Evolutionary conservation across 192 early-diverging fungal genomes (phyloP).

Genomic region (Cladochytrium replicatum): DNA sequence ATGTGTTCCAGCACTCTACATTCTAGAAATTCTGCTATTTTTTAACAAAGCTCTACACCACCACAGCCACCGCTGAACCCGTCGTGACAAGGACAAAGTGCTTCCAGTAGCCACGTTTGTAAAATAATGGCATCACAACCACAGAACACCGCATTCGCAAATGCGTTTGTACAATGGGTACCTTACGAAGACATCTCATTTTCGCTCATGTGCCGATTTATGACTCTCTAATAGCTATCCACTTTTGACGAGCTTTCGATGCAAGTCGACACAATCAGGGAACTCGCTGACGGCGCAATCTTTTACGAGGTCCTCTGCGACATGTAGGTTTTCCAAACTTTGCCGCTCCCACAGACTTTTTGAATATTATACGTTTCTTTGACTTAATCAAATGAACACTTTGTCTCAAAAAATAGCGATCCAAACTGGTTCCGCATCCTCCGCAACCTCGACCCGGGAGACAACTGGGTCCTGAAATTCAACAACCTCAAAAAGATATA

Average conservation of each 20-base stretch:
- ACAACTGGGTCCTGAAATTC: constrained; percentile 93
- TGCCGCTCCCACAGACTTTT: neutral
- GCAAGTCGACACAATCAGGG: constrained; percentile 35
- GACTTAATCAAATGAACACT: neutral
- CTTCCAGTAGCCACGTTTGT: too few species aligned
- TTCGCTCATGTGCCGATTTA: too few species aligned
- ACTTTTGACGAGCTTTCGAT: constrained; percentile 47
- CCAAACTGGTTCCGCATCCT: constrained; percentile 80
- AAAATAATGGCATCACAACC: too few species aligned
- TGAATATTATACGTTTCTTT: neutral
- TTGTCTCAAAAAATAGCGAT: constrained; percentile 52
- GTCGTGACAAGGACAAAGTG: too few species aligned
- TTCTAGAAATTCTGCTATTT: too few species aligned
- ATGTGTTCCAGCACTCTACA: too few species aligned
- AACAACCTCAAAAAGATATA: constrained; percentile 88
- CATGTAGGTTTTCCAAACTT: constrained; percentile 53
- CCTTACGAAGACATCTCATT: too few species aligned
- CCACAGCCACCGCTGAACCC: too few species aligned
- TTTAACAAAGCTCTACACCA: too few species aligned
- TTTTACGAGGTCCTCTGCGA: constrained; percentile 74
- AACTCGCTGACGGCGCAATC: constrained; percentile 69
- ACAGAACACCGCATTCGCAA: too few species aligned
- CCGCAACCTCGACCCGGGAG: constrained; percentile 58
- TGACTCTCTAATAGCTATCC: too few species aligned
- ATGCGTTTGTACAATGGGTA: too few species aligned